Percentiles rank a stretch among this genome's conserved stretches.
These are phyloP conservation scores for Rhipidocladum racemiflorum DNA, from an alignment of 176 grass and related monocot species.

Conservation along the genomic window DNA sequence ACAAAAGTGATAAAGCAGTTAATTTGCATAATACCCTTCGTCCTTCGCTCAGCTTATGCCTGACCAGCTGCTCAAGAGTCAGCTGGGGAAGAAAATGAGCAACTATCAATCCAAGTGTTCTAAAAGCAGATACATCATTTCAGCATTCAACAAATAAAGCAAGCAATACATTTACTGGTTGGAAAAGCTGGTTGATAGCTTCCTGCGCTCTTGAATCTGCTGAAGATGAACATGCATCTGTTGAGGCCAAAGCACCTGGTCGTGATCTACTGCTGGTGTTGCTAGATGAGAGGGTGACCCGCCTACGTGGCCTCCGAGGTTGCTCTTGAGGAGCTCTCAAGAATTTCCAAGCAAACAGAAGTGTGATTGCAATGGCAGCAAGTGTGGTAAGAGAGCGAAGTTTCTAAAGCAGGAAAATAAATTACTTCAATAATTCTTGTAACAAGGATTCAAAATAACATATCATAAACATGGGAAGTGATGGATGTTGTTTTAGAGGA, in stretches of 20 bases:
- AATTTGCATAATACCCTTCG: constrained; percentile 60
- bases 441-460: not conserved
- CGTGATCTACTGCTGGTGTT: constrained; percentile 57
- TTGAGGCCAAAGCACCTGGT: constrained; percentile 40
- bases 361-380: constrained; percentile 77
- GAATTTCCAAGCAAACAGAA: constrained; percentile 86
- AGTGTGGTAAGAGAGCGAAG: constrained; percentile 79
- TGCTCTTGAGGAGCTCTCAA: constrained; percentile 78
- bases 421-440: constrained; percentile 19
- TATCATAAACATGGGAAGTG: not conserved
- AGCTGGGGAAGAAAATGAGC: constrained; percentile 53
- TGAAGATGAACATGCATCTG: constrained; percentile 77
- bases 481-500: not conserved
- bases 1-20: constrained; percentile 9
- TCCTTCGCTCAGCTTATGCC: constrained; percentile 91
- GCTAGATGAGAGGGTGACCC: constrained; percentile 45
- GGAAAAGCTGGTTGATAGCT: constrained; percentile 85
- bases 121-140: not conserved
- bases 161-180: constrained; percentile 78
- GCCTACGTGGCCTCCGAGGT: constrained; percentile 66
- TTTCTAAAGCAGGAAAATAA: constrained; percentile 63
- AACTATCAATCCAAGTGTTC: constrained; percentile 33
- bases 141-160: constrained; percentile 14
- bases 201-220: constrained; percentile 82
- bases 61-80: constrained; percentile 95